Conservation (phyloP, 768 basidiomycete species). For the Russula sp. region DNA sequence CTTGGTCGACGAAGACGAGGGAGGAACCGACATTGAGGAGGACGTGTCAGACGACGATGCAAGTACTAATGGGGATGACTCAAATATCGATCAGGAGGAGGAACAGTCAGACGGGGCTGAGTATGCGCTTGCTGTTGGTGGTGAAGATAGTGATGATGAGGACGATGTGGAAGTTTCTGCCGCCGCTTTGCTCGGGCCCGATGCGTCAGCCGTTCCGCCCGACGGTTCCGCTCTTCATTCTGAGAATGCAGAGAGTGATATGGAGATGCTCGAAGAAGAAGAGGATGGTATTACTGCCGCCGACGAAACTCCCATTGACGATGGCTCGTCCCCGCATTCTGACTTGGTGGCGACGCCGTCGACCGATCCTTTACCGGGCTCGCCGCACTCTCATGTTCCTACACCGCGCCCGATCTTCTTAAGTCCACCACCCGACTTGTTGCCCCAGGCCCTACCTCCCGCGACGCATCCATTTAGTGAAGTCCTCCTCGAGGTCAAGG, state of each 20-base stretch:
- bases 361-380: slow-evolving; percentile 9
- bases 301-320: slow-evolving; percentile 8
- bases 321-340: slow-evolving; percentile 9
- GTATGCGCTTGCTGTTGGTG: slow-evolving; percentile 3
- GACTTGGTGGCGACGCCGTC: slow-evolving; percentile 13
- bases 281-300: neutral
- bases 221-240: neutral
- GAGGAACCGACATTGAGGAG: slow-evolving; percentile 22
- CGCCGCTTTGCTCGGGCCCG: slow-evolving; percentile 4
- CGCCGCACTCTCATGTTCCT: neutral
- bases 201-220: neutral
- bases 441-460: neutral
- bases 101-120: slow-evolving; percentile 26
- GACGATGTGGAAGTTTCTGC: slow-evolving; percentile 24
- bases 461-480: neutral
- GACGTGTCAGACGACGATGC: slow-evolving; percentile 26
- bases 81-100: slow-evolving; percentile 14
- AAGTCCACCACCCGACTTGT: neutral
- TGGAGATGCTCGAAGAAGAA: slow-evolving; percentile 11
- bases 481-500: slow-evolving; percentile 6
- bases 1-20: slow-evolving; percentile 15
- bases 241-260: slow-evolving; percentile 13
- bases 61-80: slow-evolving; percentile 20
- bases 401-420: slow-evolving; percentile 4
- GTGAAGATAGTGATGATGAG: slow-evolving; percentile 34